A percentile compares a stretch with the other conserved stretches of the same genome.
These are phyloP conservation scores for Ceratobasidium sp. DNA, from an alignment of 1,284 basidiomycete genomes.

Conservation along the genomic window DNA sequence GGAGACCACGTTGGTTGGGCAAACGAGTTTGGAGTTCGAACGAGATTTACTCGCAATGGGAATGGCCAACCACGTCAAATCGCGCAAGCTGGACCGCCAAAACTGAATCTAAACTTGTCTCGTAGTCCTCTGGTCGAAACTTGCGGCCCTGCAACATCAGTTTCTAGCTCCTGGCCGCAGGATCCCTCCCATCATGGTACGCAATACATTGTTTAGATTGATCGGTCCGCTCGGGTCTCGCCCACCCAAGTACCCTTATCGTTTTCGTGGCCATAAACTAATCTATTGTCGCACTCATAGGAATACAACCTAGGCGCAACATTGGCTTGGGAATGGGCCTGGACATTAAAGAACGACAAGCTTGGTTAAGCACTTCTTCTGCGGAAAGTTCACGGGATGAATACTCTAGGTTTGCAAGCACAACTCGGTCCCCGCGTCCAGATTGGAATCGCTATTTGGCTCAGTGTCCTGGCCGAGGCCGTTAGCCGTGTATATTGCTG, in stretches of 20 bases:
- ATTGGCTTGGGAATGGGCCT: conserved; percentile 21
- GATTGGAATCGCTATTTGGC: conserved; percentile 28
- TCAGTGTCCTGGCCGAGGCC: not conserved
- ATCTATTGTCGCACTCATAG: not conserved
- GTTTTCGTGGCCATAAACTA: not conserved
- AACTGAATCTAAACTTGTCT: conserved; percentile 22
- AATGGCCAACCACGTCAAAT: conserved; percentile 9
- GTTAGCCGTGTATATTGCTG: conserved; percentile 6
- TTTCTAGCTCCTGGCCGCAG: conserved; percentile 35
- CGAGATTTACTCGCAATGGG: conserved; percentile 11
- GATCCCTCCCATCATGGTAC: conserved; percentile 38
- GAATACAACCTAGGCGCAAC: not conserved
- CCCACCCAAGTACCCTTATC: not conserved
- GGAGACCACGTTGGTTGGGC: conserved; percentile 14
- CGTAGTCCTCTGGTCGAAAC: conserved; percentile 20
- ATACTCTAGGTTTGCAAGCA: conserved; percentile 23
- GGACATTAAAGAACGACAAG: not conserved
- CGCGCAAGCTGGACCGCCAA: conserved; percentile 11
- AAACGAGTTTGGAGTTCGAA: conserved; percentile 3
- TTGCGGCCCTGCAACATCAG: conserved; percentile 21
- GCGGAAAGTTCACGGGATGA: conserved; percentile 24
- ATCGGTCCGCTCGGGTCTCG: conserved; percentile 36
- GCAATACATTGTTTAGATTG: conserved; percentile 40
- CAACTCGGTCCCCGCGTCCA: conserved; percentile 4
- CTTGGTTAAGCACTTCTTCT: conserved; percentile 19